phyloP scores from a whole-genome alignment of 441 rosid genomes.

The Hura crepitans region DNA sequence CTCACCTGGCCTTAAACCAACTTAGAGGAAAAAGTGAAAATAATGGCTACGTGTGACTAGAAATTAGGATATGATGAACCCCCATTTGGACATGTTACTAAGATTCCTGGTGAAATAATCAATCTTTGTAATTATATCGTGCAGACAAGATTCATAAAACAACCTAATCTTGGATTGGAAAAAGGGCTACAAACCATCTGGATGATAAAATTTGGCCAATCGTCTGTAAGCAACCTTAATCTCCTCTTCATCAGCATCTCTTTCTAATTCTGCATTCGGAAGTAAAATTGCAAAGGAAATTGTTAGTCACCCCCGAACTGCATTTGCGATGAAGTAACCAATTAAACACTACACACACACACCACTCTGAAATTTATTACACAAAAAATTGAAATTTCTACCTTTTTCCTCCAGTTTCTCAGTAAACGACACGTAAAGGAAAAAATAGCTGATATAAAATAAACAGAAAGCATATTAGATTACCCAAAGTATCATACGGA shows the following conservation, averaged over 20 bases:
- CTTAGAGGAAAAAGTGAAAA: background rate
- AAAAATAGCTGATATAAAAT: background rate
- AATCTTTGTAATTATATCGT: background rate
- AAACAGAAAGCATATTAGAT: background rate
- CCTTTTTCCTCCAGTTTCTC: background rate
- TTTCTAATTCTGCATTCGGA: constrained; percentile 60
- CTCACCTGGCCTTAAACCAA: background rate
- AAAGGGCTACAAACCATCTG: constrained; percentile 61
- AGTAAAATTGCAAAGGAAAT: background rate
- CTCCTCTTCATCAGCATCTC: constrained; percentile 77
- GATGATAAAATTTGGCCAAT: constrained; percentile 89
- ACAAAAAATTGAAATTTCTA: background rate
- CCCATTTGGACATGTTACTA: background rate
- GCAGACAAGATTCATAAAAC: background rate
- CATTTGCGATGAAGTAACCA: background rate
- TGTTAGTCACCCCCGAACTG: background rate
- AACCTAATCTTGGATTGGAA: background rate
- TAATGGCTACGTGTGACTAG: background rate
- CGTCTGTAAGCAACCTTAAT: constrained; percentile 82
- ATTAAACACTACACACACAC: background rate
- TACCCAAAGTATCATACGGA: constrained; percentile 95
- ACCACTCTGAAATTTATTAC: background rate
- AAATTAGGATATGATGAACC: background rate
- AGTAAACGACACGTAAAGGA: background rate
- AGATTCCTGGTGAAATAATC: background rate